Percentiles rank a stretch among this genome's conserved stretches.
Evolutionary conservation across 805 yeast genomes (phyloP).

Genomic region (Starmerella apicola): DNA sequence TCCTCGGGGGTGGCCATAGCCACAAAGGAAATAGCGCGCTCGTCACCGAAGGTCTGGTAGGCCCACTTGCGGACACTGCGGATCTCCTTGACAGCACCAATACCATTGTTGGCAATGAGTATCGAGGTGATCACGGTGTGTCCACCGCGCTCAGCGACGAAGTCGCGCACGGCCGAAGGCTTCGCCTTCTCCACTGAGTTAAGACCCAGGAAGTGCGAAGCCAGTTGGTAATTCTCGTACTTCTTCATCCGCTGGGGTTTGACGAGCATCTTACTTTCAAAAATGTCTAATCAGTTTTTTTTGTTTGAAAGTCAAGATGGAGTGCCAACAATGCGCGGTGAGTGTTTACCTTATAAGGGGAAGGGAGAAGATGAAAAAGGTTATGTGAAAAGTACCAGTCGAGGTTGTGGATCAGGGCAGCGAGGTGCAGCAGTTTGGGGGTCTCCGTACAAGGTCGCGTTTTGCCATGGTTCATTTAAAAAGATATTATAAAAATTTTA

Average conservation of each 20-base stretch:
- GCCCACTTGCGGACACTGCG: slow-evolving; percentile 98
- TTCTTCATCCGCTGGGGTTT: slow-evolving; percentile 16
- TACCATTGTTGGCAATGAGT: slow-evolving; percentile 95
- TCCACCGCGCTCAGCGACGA: slow-evolving; percentile 76
- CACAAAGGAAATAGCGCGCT: slow-evolving; percentile 82
- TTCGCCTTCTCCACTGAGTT: slow-evolving; percentile 68
- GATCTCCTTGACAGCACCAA: slow-evolving; percentile 97
- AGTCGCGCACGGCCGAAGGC: slow-evolving; percentile 59
- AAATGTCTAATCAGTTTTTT: too few species aligned
- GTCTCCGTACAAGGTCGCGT: too few species aligned
- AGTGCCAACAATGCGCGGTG: too few species aligned
- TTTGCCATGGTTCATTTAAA: too few species aligned
- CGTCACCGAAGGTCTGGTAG: slow-evolving; percentile 96
- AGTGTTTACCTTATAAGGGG: too few species aligned
- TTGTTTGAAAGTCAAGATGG: not conserved
- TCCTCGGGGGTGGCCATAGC: slow-evolving; percentile 99
- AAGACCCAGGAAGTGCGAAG: slow-evolving; percentile 69
- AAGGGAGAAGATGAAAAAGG: too few species aligned
- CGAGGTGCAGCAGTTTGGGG: too few species aligned
- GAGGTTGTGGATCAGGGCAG: too few species aligned
- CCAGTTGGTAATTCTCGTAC: slow-evolving; percentile 32
- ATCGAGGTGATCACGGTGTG: slow-evolving; percentile 81
- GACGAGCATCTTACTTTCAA: slow-evolving; percentile 6
- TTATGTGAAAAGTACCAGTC: too few species aligned
- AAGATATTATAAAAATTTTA: too few species aligned